Evolutionary conservation across 108 stramenopile species (phyloP).

Genomic region (Nannochloropsis granulata): DNA sequence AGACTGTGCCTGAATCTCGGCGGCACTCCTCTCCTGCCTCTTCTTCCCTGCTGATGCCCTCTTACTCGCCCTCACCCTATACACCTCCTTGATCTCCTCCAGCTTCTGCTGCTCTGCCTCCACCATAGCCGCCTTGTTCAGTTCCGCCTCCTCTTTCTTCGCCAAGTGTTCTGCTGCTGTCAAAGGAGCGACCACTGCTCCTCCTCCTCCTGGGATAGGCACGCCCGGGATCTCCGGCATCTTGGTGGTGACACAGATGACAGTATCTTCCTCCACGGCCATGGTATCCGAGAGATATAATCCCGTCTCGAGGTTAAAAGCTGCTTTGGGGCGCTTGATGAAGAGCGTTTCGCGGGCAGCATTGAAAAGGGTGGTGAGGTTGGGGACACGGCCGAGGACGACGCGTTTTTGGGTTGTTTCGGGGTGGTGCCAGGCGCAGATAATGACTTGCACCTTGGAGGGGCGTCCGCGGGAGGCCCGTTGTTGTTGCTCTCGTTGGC

Average conservation of each 20-base stretch:
- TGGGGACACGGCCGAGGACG: background rate
- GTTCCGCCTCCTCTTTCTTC: background rate
- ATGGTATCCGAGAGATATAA: background rate
- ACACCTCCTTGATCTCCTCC: background rate
- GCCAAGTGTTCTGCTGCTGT: background rate
- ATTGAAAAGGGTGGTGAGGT: background rate
- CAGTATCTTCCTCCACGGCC: background rate
- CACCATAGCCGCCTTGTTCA: background rate
- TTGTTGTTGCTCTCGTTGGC: background rate
- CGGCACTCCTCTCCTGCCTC: background rate
- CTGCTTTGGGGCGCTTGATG: background rate
- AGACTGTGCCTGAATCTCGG: background rate
- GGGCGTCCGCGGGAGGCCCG: background rate
- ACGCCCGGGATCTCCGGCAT: background rate
- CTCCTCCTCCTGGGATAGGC: background rate
- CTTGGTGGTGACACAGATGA: background rate
- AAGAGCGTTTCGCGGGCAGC: background rate
- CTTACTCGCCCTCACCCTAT: background rate
- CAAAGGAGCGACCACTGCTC: background rate
- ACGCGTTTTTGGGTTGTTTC: background rate
- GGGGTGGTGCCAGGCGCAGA: background rate
- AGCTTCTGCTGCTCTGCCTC: background rate
- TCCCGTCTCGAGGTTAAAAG: background rate
- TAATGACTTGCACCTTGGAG: background rate
- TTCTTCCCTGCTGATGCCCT: background rate